Evolutionary conservation across 2,329 filamentous ascomycete species (phyloP).

Genomic region (Magnaporthiopsis incrustans): DNA sequence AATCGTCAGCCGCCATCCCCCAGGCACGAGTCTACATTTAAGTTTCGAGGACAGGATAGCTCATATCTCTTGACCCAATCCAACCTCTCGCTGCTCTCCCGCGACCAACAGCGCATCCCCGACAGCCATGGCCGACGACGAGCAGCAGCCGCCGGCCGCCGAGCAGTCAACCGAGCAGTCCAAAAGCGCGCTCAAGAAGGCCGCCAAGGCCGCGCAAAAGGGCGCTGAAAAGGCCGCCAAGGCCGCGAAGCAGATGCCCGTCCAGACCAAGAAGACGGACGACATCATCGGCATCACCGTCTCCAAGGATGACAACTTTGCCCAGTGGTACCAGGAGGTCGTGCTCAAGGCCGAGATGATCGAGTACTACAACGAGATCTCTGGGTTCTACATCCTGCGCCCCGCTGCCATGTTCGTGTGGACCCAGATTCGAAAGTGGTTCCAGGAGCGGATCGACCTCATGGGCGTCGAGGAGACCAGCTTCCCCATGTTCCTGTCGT

Average conservation of each 20-base stretch:
- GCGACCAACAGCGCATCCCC: neutral
- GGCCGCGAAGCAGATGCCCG: slow-evolving; percentile 47
- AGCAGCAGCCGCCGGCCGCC: slow-evolving; percentile 2
- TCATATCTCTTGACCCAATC: neutral
- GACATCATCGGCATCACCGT: slow-evolving; percentile 83
- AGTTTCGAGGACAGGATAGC: neutral
- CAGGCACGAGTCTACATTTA: neutral
- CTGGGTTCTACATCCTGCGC: slow-evolving; percentile 93
- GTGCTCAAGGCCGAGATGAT: slow-evolving; percentile 96
- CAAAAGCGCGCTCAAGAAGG: slow-evolving; percentile 59
- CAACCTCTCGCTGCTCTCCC: neutral
- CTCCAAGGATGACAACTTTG: slow-evolving; percentile 77
- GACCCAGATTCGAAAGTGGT: slow-evolving; percentile 59
- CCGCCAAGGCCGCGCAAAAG: slow-evolving; percentile 54
- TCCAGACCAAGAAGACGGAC: slow-evolving; percentile 51
- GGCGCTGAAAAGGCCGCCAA: slow-evolving; percentile 55
- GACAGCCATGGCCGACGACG: slow-evolving; percentile 6
- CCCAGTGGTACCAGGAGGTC: slow-evolving; percentile 95
- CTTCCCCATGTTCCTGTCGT: slow-evolving; percentile 92
- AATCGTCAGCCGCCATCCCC: neutral
- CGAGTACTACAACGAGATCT: slow-evolving; percentile 88
- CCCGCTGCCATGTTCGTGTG: slow-evolving; percentile 56
- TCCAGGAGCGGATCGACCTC: slow-evolving; percentile 69
- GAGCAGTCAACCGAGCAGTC: slow-evolving; percentile 33
- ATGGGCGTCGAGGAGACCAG: slow-evolving; percentile 93